These are phyloP conservation scores for Hypoxylon perforatum DNA, from an alignment of 495 filamentous ascomycete genomes.

Conservation along the genomic window DNA sequence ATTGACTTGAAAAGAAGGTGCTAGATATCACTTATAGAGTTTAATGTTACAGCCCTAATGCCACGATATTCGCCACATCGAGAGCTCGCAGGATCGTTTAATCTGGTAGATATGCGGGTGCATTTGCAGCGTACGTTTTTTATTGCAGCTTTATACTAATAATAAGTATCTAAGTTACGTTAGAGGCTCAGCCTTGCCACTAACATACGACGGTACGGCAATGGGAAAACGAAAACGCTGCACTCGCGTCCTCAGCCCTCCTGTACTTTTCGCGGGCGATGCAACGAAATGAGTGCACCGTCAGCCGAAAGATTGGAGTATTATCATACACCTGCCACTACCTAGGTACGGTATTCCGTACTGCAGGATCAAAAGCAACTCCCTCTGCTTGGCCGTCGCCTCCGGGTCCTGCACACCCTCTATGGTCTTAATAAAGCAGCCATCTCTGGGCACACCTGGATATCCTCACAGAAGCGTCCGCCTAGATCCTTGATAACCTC, in stretches of 20 bases:
- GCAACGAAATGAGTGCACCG: constrained; percentile 20
- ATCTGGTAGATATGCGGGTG: constrained; percentile 18
- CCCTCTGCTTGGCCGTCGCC: constrained; percentile 18
- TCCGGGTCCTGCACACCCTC: constrained; percentile 18
- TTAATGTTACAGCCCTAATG: too few relatives aligned
- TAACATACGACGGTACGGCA: constrained; percentile 11
- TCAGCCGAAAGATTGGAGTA: constrained; percentile 15
- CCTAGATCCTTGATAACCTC: constrained; percentile 32
- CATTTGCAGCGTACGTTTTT: constrained; percentile 20
- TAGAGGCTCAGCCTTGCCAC: constrained; percentile 14
- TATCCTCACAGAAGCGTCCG: constrained; percentile 32
- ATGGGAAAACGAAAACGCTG: too few relatives aligned
- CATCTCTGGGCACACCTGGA: constrained; percentile 33
- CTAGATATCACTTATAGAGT: too few relatives aligned
- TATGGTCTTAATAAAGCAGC: constrained; percentile 26
- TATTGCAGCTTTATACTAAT: constrained; percentile 7
- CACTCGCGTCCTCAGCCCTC: constrained; percentile 13
- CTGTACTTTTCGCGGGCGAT: constrained; percentile 15
- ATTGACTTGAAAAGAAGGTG: too few relatives aligned
- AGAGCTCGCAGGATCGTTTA: constrained; percentile 9
- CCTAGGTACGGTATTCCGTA: constrained; percentile 5
- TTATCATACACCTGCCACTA: constrained; percentile 25
- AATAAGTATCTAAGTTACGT: constrained; percentile 9
- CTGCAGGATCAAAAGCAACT: constrained; percentile 18
- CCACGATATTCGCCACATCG: too few relatives aligned